phyloP scores from a whole-genome alignment of 2,329 filamentous ascomycete genomes.

The Neonectria coccinea region DNA sequence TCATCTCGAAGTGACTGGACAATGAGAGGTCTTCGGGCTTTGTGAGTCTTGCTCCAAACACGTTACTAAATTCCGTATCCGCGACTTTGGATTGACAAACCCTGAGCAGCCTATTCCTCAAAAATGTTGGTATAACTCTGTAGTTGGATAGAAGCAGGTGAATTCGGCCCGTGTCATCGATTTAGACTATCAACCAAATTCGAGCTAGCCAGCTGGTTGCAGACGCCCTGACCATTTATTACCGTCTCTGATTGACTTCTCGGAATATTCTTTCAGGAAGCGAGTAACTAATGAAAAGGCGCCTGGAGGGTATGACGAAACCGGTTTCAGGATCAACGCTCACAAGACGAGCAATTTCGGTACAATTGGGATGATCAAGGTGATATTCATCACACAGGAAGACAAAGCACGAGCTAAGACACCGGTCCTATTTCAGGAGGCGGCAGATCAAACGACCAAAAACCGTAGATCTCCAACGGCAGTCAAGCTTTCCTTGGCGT shows the following conservation, averaged over 20 bases:
- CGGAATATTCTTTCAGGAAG: neutral
- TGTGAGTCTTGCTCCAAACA: neutral
- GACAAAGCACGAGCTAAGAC: neutral
- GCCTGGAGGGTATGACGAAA: neutral
- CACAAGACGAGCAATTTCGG: neutral
- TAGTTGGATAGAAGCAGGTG: neutral
- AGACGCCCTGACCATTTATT: neutral
- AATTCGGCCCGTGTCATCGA: neutral
- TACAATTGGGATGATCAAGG: neutral
- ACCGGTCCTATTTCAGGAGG: neutral
- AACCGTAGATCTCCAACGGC: neutral
- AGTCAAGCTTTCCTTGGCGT: neutral
- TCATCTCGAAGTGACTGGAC: neutral
- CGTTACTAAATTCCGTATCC: neutral
- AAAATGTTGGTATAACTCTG: neutral
- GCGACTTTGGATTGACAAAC: neutral
- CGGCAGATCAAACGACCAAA: neutral
- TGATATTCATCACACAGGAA: neutral
- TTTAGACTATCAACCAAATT: neutral
- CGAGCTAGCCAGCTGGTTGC: neutral
- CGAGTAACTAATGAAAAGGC: neutral
- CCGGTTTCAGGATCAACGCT: neutral
- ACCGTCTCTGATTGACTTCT: neutral
- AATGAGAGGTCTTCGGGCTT: neutral
- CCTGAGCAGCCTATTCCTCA: neutral